Evolutionary conservation across 1,284 basidiomycete genomes (phyloP).

Genomic region (Clitocybe nebularis): DNA sequence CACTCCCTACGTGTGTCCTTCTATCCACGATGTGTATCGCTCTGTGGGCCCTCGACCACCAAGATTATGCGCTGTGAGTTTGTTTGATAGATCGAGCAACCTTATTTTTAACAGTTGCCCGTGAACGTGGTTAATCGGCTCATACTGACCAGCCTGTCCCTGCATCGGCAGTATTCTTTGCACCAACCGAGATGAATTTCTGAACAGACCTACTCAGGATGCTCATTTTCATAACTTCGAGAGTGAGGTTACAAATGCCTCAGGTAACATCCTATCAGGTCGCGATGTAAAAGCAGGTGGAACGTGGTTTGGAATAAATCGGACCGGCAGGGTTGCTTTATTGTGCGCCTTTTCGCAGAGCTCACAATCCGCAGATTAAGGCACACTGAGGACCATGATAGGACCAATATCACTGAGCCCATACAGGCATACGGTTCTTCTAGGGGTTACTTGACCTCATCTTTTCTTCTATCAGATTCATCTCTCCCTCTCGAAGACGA

Average conservation of each 20-base stretch:
- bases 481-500: slow-evolving; percentile 42
- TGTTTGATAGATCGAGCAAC: slow-evolving; percentile 5
- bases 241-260: slow-evolving; percentile 20
- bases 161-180: slow-evolving; percentile 56
- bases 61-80: slow-evolving; percentile 73
- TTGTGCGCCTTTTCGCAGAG: slow-evolving; percentile 44
- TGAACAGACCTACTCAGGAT: slow-evolving; percentile 59
- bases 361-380: slow-evolving; percentile 14
- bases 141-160: slow-evolving; percentile 10
- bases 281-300: slow-evolving; percentile 69
- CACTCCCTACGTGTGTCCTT: slow-evolving; percentile 6
- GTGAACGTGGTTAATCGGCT: slow-evolving; percentile 5
- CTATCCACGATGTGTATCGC: slow-evolving; percentile 62
- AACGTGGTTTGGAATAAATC: slow-evolving; percentile 73
- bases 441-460: slow-evolving; percentile 61
- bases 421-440: slow-evolving; percentile 45
- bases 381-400: slow-evolving; percentile 26
- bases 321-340: slow-evolving; percentile 60
- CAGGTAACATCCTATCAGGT: slow-evolving; percentile 59
- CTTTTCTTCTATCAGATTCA: slow-evolving; percentile 57
- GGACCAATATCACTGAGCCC: slow-evolving; percentile 79
- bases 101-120: slow-evolving; percentile 8
- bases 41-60: slow-evolving; percentile 71
- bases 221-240: slow-evolving; percentile 63
- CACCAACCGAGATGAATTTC: slow-evolving; percentile 72